Percentiles rank a stretch among this genome's conserved stretches.
phyloP scores from a whole-genome alignment of 176 grass and related monocot species.

The Oryza meyeriana region DNA sequence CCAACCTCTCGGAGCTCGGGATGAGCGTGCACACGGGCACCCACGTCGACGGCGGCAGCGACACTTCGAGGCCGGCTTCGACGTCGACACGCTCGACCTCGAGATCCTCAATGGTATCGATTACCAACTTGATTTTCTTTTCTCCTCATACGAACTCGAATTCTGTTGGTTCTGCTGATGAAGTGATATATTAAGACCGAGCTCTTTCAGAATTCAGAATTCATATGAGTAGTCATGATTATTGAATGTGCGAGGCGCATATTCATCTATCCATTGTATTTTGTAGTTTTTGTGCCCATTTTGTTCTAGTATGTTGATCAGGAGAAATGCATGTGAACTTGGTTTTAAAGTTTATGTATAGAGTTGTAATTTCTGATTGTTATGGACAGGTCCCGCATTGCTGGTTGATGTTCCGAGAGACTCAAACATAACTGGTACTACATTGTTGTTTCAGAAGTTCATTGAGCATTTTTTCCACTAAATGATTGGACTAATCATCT shows the following conservation, averaged over 20 bases:
- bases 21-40: neutral
- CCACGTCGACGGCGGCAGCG: constrained; percentile 16
- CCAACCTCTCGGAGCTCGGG: constrained; percentile 41
- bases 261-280: too few species aligned
- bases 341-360: neutral
- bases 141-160: neutral
- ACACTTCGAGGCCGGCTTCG: constrained; percentile 43
- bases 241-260: neutral
- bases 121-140: neutral
- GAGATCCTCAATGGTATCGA: constrained; percentile 42
- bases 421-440: constrained; percentile 46
- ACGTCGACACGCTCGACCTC: constrained; percentile 44
- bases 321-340: neutral
- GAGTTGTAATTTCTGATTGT: neutral
- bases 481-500: neutral
- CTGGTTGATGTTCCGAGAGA: constrained; percentile 59
- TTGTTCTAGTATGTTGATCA: neutral
- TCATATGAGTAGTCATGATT: neutral
- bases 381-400: constrained; percentile 44
- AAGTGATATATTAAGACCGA: neutral
- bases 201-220: neutral
- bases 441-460: neutral
- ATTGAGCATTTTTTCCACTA: neutral
- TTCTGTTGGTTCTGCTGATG: neutral
- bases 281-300: too few species aligned